These are phyloP conservation scores for Aspergillus bridgeri DNA, from an alignment of 495 filamentous ascomycete species.

Conservation along the genomic window DNA sequence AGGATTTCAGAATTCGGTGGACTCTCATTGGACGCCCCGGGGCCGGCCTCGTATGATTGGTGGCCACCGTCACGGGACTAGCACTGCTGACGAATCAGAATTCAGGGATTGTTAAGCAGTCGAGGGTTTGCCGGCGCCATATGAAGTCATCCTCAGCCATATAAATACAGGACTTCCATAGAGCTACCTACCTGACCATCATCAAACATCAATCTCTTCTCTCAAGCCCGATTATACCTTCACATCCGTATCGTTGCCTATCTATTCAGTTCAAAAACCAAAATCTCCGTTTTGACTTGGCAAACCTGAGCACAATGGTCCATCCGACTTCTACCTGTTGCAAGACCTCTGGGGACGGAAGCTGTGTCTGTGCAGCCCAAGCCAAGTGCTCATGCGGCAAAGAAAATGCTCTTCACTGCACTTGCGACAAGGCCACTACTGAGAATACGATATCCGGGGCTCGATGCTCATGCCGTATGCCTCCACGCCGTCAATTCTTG, in stretches of 20 bases:
- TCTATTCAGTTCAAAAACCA: too few relatives aligned
- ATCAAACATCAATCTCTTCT: neutral
- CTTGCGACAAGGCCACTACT: slow-evolving; percentile 68
- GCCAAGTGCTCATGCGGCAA: slow-evolving; percentile 85
- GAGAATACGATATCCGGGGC: slow-evolving; percentile 75
- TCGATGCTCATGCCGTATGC: slow-evolving; percentile 79
- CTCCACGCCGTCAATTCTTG: slow-evolving; percentile 10
- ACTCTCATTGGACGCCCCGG: neutral
- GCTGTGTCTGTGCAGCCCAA: slow-evolving; percentile 60
- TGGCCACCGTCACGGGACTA: slow-evolving; percentile 14
- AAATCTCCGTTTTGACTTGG: neutral
- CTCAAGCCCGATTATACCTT: neutral
- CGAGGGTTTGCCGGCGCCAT: neutral
- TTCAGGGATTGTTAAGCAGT: slow-evolving; percentile 26
- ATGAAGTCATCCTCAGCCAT: slow-evolving; percentile 19
- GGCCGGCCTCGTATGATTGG: neutral
- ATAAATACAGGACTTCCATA: slow-evolving; percentile 34
- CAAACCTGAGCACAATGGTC: slow-evolving; percentile 40
- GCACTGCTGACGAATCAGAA: slow-evolving; percentile 21
- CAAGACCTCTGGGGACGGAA: slow-evolving; percentile 48
- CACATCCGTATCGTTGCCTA: neutral
- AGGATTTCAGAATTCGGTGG: neutral
- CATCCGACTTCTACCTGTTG: slow-evolving; percentile 61
- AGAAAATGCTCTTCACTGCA: slow-evolving; percentile 79
- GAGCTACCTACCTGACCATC: slow-evolving; percentile 1